phyloP scores from a whole-genome alignment of 495 filamentous ascomycete genomes.

The Lasiosphaeria ovina region DNA sequence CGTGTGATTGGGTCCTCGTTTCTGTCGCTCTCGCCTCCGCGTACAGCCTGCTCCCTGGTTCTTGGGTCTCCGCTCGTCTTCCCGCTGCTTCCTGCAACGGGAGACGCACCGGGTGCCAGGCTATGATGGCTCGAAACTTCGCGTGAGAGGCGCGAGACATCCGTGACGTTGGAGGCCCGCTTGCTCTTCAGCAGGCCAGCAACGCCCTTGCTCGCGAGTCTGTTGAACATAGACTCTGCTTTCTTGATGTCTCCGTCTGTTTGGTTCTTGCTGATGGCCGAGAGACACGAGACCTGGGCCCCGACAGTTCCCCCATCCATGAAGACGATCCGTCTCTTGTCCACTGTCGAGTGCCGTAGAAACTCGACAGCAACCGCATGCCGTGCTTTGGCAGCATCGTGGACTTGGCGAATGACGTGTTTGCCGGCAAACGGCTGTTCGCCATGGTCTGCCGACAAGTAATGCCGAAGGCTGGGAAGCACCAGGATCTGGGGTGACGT shows the following conservation, averaged over 20 bases:
- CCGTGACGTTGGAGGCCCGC: background rate
- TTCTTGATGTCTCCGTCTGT: slow-evolving; percentile 39
- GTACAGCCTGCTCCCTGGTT: background rate
- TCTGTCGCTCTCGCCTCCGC: background rate
- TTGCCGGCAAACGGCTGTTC: slow-evolving; percentile 33
- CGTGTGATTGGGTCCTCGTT: slow-evolving; percentile 38
- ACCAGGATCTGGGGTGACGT: slow-evolving; percentile 48
- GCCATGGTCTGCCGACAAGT: slow-evolving; percentile 26
- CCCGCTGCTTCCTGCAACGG: background rate
- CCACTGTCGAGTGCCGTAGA: slow-evolving; percentile 36
- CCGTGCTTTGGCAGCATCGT: slow-evolving; percentile 41
- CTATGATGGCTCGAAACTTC: background rate
- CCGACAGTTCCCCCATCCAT: slow-evolving; percentile 50
- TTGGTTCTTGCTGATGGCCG: slow-evolving; percentile 41
- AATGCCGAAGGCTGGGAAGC: slow-evolving; percentile 41
- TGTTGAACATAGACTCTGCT: slow-evolving; percentile 44
- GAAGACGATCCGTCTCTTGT: slow-evolving; percentile 48
- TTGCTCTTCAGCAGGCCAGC: slow-evolving; percentile 30
- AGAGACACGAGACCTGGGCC: slow-evolving; percentile 44
- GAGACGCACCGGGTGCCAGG: background rate
- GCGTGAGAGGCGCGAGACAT: background rate
- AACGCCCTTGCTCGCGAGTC: slow-evolving; percentile 43
- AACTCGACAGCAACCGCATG: slow-evolving; percentile 44
- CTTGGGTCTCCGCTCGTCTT: background rate
- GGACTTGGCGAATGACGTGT: slow-evolving; percentile 40